Base-by-base conservation (phyloP, 345 rosid genomes). In the Jatropha curcas region DNA sequence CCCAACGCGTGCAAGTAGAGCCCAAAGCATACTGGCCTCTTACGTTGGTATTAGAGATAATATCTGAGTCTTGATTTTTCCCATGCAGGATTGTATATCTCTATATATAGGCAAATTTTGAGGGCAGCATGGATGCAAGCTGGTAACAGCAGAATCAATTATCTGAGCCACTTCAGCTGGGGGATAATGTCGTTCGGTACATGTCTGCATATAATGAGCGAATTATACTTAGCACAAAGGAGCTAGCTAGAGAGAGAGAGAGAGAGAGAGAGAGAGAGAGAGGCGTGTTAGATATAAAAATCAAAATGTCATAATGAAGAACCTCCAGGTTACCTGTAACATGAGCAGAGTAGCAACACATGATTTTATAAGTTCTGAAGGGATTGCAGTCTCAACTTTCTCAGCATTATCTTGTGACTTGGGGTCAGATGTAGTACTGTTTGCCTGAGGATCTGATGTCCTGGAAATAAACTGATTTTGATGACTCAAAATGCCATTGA, bases 151-250 rank as follows among this genome's bases (percentile, higher is more conserved):
- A 34, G 84, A 82, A 65, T 96, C 97, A 25, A 96, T 88, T 71
- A 93, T 90, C 84, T 88, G 92, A n/a, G 93, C 98, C 82, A 93
- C 92, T n/a, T 96, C 93, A 1, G 91, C 81, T 3, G 98, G 99
- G 10, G 96, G 96, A 71, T 83, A 88, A 68, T 87, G 99, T 60
- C 93, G 83, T 74, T 93, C 95, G 0, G 98, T 88, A 76, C 97
- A 96, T 39, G 85, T 86, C 99, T 96, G 93, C 84, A 67, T 22
- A 27, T 65, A 0, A 59, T 1, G 31, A 71, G n/a, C 55, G 28
- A 52, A 62, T 39, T 0, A 34, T 30, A 51, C 24, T 70, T 60
- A 70, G 72, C 67, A 56, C n/a, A 22, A 16, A 60, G 17, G 17
- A 2, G 14, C 14, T 41, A 41, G 11, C 11, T 13, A 41, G 11